Evolutionary conservation across 2,329 filamentous ascomycete genomes (phyloP).

Genomic region (Fusarium oligoseptatum): DNA sequence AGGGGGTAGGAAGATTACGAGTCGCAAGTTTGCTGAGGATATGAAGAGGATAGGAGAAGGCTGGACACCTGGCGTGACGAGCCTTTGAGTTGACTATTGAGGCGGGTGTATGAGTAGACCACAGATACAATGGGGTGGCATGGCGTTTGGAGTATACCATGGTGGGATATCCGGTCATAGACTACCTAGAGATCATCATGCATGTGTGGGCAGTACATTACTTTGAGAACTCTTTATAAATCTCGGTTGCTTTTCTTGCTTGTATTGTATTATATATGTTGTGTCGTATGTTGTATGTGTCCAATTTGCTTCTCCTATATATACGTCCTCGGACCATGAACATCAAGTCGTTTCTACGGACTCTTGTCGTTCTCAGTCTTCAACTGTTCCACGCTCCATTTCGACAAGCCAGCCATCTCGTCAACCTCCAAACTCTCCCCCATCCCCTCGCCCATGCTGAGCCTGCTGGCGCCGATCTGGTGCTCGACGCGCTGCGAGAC

Average conservation of each 20-base stretch:
- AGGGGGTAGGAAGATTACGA: constrained; percentile 80
- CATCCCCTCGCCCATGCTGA: constrained; percentile 47
- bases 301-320: not conserved
- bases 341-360: constrained; percentile 14
- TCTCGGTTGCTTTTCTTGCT: constrained; percentile 6
- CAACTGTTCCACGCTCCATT: constrained; percentile 53
- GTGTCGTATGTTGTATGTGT: not conserved
- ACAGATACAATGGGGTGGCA: constrained; percentile 36
- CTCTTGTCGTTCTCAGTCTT: constrained; percentile 42
- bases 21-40: constrained; percentile 83
- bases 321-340: not conserved
- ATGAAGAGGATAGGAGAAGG: constrained; percentile 86
- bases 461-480: constrained; percentile 1
- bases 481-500: constrained; percentile 41
- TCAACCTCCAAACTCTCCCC: constrained; percentile 53
- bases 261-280: constrained; percentile 1
- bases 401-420: constrained; percentile 56
- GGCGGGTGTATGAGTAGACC: constrained; percentile 28
- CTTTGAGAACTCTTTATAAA: constrained; percentile 23
- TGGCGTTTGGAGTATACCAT: constrained; percentile 47
- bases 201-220: constrained; percentile 25
- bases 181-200: constrained; percentile 35
- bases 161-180: constrained; percentile 43
- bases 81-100: constrained; percentile 63
- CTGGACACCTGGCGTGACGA: constrained; percentile 82